These are phyloP conservation scores for Hanseniaspora singularis DNA, from an alignment of 805 yeast species.

Conservation along the genomic window DNA sequence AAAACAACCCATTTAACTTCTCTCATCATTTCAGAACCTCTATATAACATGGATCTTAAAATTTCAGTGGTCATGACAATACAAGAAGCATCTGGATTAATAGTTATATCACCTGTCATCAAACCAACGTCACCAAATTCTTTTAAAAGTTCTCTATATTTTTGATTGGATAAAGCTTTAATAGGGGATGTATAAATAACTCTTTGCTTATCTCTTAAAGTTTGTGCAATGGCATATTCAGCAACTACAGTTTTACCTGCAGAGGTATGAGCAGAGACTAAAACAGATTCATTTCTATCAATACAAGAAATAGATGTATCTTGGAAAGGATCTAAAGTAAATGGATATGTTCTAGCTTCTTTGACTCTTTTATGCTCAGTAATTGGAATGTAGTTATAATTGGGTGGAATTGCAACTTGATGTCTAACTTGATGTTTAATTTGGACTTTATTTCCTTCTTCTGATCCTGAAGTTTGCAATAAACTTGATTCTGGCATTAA, in stretches of 20 bases:
- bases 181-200: slow-evolving; percentile 93
- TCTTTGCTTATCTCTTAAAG: slow-evolving; percentile 80
- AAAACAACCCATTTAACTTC: slow-evolving; percentile 98
- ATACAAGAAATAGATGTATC: slow-evolving; percentile 93
- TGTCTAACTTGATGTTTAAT: slow-evolving; percentile 90
- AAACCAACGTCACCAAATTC: slow-evolving; percentile 73
- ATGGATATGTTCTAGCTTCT: slow-evolving; percentile 86
- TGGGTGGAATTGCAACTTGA: slow-evolving; percentile 93
- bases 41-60: slow-evolving; percentile 86
- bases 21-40: slow-evolving; percentile 96
- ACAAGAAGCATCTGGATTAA: slow-evolving; percentile 96
- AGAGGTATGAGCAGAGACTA: slow-evolving; percentile 95
- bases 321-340: slow-evolving; percentile 91
- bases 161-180: slow-evolving; percentile 88
- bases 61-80: slow-evolving; percentile 98
- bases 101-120: slow-evolving; percentile 98
- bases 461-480: too few species aligned
- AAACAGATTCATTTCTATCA: slow-evolving; percentile 84
- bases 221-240: slow-evolving; percentile 92
- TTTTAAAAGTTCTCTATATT: slow-evolving; percentile 80
- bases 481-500: slow-evolving; percentile 32
- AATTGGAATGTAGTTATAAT: slow-evolving; percentile 76
- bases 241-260: slow-evolving; percentile 98
- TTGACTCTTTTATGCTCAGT: slow-evolving; percentile 66
- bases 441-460: slow-evolving; percentile 45